phyloP scores from a whole-genome alignment of 306 rosid genomes.

The Cyclanthera cordifolia region DNA sequence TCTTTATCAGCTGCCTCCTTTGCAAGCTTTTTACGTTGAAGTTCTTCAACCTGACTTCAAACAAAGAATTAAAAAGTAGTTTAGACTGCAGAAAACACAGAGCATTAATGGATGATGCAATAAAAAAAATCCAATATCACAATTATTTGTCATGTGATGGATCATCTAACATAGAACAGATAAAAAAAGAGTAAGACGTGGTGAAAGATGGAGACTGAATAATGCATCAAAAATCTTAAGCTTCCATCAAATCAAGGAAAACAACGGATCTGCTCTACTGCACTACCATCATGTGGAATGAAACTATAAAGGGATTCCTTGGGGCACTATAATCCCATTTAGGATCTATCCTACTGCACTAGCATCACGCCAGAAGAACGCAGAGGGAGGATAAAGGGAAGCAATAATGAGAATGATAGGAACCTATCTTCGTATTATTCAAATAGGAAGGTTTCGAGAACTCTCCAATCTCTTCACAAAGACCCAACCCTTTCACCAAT shows the following conservation, averaged over 20 bases:
- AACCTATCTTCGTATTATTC: too few relatives aligned
- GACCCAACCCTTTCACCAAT: too few relatives aligned
- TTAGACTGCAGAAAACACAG: not conserved
- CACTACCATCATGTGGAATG: not conserved
- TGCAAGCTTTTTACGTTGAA: slow-evolving; percentile 50
- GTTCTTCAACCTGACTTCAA: slow-evolving; percentile 70
- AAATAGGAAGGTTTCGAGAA: too few relatives aligned
- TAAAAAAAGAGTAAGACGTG: not conserved
- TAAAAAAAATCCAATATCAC: not conserved
- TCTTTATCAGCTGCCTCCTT: slow-evolving; percentile 85
- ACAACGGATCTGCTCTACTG: too few relatives aligned
- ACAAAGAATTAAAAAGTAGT: slow-evolving; percentile 4
- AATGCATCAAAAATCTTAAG: not conserved
- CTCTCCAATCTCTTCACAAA: too few relatives aligned
- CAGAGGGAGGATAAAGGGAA: not conserved
- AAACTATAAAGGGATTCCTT: not conserved
- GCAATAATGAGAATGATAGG: not conserved
- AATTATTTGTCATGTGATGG: not conserved
- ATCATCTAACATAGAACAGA: not conserved
- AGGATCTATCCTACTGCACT: not conserved
- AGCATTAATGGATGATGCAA: not conserved
- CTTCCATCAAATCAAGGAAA: not conserved
- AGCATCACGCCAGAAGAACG: not conserved
- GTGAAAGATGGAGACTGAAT: not conserved
- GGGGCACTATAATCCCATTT: not conserved